Base-by-base conservation (phyloP, 208 protist genomes). In the Leishmania aethiopica region DNA sequence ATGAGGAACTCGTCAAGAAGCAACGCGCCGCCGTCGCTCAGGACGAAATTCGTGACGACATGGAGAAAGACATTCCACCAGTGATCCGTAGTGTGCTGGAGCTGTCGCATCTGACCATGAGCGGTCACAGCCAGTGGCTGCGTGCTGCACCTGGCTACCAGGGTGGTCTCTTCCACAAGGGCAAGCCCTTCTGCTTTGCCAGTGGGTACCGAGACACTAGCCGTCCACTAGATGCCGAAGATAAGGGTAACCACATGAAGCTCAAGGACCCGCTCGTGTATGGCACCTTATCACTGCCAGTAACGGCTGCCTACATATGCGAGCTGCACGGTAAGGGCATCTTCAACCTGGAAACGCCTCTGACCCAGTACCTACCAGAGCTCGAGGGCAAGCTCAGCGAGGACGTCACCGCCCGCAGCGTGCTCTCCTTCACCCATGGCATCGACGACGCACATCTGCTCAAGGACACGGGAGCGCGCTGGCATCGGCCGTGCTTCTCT, bases 171-270 rank as follows among this genome's bases (percentile, higher is more conserved):
- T 95, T 95, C 72, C 93, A 95, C 83, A 86, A 90, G 45, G 92
- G 93, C 37, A 83, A 88, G 53, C 92, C 92, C 0, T 97, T 90
- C 78, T 97, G 94, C 84, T 96, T 95, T 77, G 86, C 94, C 13
- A 92, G 90, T 78, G 94, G 94, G 25, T 96, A 93, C 84, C 91
- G 94, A 42, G 92, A 97, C 83, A 82, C 90, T 4, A 86, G 75
- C 28, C 91, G 91, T 2, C 89, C 91, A 17, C 82, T 86, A 37
- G 92, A 96, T 47, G 87, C 89, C 82, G 92, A 97, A n/a, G 94
- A 97, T 81, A 95, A 96, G 80, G 92, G 91, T 15, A 96, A 97
- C 84, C 89, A 93, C 85, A 88, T 97, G 90, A 88, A 89, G 53
- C 86, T 97, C 47, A 94, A 93, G 77, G 94, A 97, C 81, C 92